phyloP scores from a whole-genome alignment of 192 early-diverging fungal genomes.

The Coemansia sp. region DNA sequence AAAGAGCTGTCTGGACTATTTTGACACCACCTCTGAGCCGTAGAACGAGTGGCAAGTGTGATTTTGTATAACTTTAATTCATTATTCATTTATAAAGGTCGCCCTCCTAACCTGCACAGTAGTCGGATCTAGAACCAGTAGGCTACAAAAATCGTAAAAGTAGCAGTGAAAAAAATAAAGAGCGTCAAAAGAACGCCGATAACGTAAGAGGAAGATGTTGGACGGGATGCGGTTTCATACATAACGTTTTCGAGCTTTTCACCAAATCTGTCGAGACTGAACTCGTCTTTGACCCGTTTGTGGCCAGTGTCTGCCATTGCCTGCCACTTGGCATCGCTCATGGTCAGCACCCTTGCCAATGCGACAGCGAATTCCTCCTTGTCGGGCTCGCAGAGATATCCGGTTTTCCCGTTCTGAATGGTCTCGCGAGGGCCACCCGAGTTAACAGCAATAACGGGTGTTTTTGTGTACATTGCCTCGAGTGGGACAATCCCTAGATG shows the following conservation, averaged over 20 bases:
- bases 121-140: conserved; percentile 1
- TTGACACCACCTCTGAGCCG: background rate
- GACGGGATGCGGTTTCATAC: conserved; percentile 33
- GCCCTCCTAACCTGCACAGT: too few relatives aligned
- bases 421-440: conserved; percentile 87
- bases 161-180: conserved; percentile 33
- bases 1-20: conserved; percentile 46
- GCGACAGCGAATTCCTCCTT: conserved; percentile 66
- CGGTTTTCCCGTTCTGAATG: conserved; percentile 69
- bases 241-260: conserved; percentile 68
- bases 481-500: conserved; percentile 98
- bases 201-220: conserved; percentile 21
- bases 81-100: background rate
- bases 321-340: conserved; percentile 17
- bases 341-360: conserved; percentile 56
- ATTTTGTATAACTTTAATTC: background rate
- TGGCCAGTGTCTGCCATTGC: conserved; percentile 70
- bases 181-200: conserved; percentile 38
- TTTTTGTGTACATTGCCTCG: conserved; percentile 87
- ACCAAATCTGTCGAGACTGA: conserved; percentile 69
- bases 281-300: conserved; percentile 59
- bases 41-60: background rate
- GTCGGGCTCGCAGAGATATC: conserved; percentile 67
- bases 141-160: conserved; percentile 6
- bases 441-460: conserved; percentile 87